A percentile compares a stretch with the other conserved stretches of the same genome.
These are phyloP conservation scores for Neurospora terricola DNA, from an alignment of 495 filamentous ascomycete genomes.

Conservation along the genomic window DNA sequence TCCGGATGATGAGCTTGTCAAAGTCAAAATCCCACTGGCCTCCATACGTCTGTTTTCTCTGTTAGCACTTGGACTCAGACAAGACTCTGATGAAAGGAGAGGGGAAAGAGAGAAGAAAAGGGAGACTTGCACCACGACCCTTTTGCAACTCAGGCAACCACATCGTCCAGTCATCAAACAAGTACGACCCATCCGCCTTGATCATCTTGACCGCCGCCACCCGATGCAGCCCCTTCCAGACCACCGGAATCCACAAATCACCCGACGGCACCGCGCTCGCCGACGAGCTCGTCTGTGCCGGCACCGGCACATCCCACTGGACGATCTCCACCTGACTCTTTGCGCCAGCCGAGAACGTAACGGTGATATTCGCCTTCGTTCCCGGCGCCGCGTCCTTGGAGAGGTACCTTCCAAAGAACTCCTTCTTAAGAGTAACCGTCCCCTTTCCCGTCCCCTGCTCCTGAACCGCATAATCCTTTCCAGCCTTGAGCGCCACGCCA, in stretches of 20 bases:
- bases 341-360: constrained; percentile 43
- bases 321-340: constrained; percentile 35
- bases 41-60: constrained; percentile 26
- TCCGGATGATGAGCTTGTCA: constrained; percentile 32
- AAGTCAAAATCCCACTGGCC: constrained; percentile 44
- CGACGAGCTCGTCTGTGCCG: constrained; percentile 26
- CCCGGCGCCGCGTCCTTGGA: constrained; percentile 30
- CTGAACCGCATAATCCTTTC: constrained; percentile 38
- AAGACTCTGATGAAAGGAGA: not conserved
- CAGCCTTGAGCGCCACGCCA: constrained; percentile 20
- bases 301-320: constrained; percentile 39
- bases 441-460: constrained; percentile 18
- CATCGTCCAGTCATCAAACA: constrained; percentile 50
- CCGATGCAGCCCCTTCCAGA: constrained; percentile 37
- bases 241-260: constrained; percentile 41
- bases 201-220: constrained; percentile 46
- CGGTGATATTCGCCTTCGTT: constrained; percentile 38
- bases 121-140: constrained; percentile 18
- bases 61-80: not conserved
- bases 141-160: constrained; percentile 46
- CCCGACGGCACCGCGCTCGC: constrained; percentile 34
- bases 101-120: not conserved
- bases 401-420: constrained; percentile 39
- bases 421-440: constrained; percentile 36
- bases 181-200: constrained; percentile 34